A percentile compares a stretch with the other conserved stretches of the same genome.
phyloP scores from a whole-genome alignment of 2,329 filamentous ascomycete genomes.

The Penicillium sp. region DNA sequence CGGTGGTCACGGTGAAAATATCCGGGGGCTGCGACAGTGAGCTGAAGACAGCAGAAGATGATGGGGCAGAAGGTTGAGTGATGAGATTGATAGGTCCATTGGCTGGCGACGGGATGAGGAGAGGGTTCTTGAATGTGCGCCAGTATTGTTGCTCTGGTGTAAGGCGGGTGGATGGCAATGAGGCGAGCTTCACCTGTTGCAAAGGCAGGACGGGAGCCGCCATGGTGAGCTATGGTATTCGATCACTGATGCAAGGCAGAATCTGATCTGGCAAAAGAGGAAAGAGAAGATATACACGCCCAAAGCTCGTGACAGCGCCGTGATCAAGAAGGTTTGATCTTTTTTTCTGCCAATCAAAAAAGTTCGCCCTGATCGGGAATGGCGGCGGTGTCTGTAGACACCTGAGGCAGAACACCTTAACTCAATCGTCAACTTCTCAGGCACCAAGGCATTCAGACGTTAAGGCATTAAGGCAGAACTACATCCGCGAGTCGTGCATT shows the following conservation, averaged over 20 bases:
- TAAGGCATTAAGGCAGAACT: background rate
- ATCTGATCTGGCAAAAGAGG: background rate
- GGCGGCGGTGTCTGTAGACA: constrained; percentile 16
- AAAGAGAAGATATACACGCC: background rate
- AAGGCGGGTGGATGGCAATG: constrained; percentile 71
- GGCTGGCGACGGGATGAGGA: constrained; percentile 86
- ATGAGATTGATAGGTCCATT: constrained; percentile 90
- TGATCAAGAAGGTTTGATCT: constrained; percentile 22
- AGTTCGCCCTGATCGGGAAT: constrained; percentile 24
- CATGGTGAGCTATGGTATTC: constrained; percentile 53
- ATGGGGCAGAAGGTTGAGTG: constrained; percentile 62
- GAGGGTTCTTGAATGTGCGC: constrained; percentile 89
- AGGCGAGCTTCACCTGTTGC: constrained; percentile 77
- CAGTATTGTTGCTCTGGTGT: constrained; percentile 96
- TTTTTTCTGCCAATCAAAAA: constrained; percentile 30
- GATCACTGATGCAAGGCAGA: background rate
- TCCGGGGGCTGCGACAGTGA: constrained; percentile 50
- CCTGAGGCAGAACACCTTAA: constrained; percentile 17
- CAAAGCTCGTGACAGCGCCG: background rate
- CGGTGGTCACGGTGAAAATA: constrained; percentile 89
- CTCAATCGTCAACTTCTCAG: constrained; percentile 3
- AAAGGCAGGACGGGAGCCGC: constrained; percentile 81
- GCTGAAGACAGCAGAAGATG: constrained; percentile 41
- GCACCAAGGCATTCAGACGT: background rate
- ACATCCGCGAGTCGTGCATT: background rate